Conservation (phyloP, 106 monocot genomes). For the Platanthera zijinensis region DNA sequence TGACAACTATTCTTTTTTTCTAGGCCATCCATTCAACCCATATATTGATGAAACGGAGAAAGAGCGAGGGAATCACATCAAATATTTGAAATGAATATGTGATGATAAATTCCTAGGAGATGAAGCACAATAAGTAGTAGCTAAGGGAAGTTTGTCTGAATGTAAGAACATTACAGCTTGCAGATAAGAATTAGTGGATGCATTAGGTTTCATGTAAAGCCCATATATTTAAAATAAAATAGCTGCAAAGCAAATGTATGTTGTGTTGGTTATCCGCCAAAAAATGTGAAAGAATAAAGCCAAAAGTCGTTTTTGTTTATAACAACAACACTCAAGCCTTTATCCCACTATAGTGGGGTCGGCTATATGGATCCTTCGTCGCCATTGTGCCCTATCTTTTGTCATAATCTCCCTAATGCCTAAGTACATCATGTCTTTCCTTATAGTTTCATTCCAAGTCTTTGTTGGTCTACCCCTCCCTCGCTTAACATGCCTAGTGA, state of each 20-base stretch:
- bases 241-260: neutral
- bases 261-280: neutral
- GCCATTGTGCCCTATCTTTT: no score
- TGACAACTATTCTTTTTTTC: no score
- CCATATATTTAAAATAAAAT: neutral
- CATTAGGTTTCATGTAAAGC: neutral
- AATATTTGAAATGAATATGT: neutral
- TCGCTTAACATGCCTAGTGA: no score
- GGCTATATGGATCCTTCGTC: no score
- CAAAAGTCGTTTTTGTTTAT: neutral
- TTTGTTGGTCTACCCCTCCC: no score
- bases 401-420: no score
- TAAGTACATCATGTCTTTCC: no score
- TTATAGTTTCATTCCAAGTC: no score
- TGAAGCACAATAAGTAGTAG: neutral
- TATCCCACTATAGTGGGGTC: no score
- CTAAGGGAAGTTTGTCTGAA: neutral
- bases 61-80: neutral
- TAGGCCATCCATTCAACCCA: no score
- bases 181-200: neutral
- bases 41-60: neutral
- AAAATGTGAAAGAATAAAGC: neutral
- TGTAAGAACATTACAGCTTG: neutral
- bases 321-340: no score
- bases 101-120: neutral